Evolutionary conservation across 2,329 filamentous ascomycete species (phyloP).

Genomic region (Fusarium haematococcum): DNA sequence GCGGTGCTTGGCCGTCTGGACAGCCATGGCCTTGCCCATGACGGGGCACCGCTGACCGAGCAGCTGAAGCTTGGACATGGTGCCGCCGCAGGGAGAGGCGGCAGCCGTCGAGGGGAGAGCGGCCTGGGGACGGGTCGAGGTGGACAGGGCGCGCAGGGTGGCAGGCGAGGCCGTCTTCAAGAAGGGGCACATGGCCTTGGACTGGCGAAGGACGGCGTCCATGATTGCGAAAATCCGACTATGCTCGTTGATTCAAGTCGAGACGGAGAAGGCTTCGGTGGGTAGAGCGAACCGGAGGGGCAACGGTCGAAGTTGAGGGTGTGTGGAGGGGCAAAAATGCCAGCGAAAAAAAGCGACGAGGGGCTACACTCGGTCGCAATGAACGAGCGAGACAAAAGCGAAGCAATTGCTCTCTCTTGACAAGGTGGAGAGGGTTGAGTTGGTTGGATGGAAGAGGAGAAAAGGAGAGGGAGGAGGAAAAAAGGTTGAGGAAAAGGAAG

Average conservation of each 20-base stretch:
- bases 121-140: slow-evolving; percentile 72
- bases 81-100: slow-evolving; percentile 81
- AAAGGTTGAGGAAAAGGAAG: slow-evolving; percentile 29
- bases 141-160: slow-evolving; percentile 89
- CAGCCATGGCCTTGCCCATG: slow-evolving; percentile 97
- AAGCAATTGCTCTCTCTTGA: slow-evolving; percentile 29
- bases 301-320: slow-evolving; percentile 19
- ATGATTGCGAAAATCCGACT: slow-evolving; percentile 61
- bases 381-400: slow-evolving; percentile 27
- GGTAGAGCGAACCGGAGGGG: slow-evolving; percentile 28
- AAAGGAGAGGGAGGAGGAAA: slow-evolving; percentile 7
- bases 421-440: neutral
- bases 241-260: slow-evolving; percentile 6
- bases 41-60: slow-evolving; percentile 95
- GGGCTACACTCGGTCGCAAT: slow-evolving; percentile 25
- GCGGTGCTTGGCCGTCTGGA: slow-evolving; percentile 75
- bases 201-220: slow-evolving; percentile 95
- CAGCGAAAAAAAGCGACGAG: slow-evolving; percentile 26
- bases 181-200: slow-evolving; percentile 97
- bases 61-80: slow-evolving; percentile 96
- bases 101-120: slow-evolving; percentile 39
- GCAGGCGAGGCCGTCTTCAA: slow-evolving; percentile 93
- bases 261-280: slow-evolving; percentile 12
- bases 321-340: slow-evolving; percentile 32
- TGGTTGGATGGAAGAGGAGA: slow-evolving; percentile 2